Evolutionary conservation across 2,329 filamentous ascomycete species (phyloP).

Genomic region (Diplodia intermedia): DNA sequence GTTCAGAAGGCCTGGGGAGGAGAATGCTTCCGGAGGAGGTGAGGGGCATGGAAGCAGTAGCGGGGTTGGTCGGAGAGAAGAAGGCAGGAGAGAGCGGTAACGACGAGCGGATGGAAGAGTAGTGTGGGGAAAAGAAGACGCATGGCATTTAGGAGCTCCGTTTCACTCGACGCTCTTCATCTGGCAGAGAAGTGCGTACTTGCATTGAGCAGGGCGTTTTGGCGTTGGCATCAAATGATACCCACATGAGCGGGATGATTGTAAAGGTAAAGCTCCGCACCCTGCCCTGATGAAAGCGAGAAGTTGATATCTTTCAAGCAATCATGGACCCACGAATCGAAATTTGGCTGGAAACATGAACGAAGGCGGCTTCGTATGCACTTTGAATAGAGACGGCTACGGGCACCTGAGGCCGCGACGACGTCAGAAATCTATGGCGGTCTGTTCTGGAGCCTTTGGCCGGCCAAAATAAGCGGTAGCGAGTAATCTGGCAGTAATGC

Average conservation of each 20-base stretch:
- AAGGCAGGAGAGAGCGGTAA: background rate
- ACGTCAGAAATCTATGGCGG: background rate
- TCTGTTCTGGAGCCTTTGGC: background rate
- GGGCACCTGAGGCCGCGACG: background rate
- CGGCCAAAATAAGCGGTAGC: background rate
- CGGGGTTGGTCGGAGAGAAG: constrained; percentile 14
- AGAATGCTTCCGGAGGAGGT: constrained; percentile 46
- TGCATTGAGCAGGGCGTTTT: constrained; percentile 4
- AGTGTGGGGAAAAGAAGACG: background rate
- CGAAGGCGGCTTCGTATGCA: background rate
- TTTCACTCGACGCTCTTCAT: no score
- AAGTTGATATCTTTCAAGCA: background rate
- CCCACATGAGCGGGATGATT: background rate
- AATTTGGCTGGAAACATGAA: background rate
- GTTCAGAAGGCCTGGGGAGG: constrained; percentile 40
- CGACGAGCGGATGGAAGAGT: constrained; percentile 29
- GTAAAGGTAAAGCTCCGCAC: background rate
- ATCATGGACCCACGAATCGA: background rate
- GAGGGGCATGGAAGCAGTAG: constrained; percentile 46
- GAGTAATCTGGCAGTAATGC: constrained; percentile 4
- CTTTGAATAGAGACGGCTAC: background rate
- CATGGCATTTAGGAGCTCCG: background rate
- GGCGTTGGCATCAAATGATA: constrained; percentile 21
- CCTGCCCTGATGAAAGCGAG: background rate
- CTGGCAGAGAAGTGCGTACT: background rate